Conservation (phyloP, 139 green algal species). For the Tetratostichococcus sp. region DNA sequence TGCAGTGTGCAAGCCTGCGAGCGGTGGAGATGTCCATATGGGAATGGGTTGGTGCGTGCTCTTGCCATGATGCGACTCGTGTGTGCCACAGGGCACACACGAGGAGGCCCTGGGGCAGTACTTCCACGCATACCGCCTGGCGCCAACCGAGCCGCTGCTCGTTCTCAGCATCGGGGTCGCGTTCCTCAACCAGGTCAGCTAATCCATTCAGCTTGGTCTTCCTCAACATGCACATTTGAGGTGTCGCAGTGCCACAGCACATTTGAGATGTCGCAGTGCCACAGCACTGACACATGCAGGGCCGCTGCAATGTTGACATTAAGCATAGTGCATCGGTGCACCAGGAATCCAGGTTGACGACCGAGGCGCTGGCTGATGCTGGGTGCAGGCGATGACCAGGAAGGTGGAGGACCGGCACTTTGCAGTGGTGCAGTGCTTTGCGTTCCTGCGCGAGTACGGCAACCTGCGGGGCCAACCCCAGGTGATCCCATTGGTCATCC, state of each 20-base stretch:
- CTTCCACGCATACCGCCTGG: slow-evolving; percentile 57
- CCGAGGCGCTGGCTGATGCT: slow-evolving; percentile 52
- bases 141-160: slow-evolving; percentile 45
- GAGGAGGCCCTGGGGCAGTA: slow-evolving; percentile 54
- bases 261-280: too few species aligned
- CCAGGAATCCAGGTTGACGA: slow-evolving; percentile 22
- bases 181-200: slow-evolving; percentile 20
- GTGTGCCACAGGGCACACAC: slow-evolving; percentile 27
- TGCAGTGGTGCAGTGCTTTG: slow-evolving; percentile 67
- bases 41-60: too few species aligned
- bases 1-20: too few species aligned
- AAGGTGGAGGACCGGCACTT: slow-evolving; percentile 46
- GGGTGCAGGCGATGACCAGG: slow-evolving; percentile 27
- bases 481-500: background rate
- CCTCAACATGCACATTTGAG: too few species aligned
- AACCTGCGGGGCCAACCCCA: slow-evolving; percentile 5
- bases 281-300: too few species aligned
- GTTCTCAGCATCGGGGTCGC: slow-evolving; percentile 56
- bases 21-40: too few species aligned
- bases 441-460: slow-evolving; percentile 63
- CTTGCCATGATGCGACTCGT: slow-evolving; percentile 1
- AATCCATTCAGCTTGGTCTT: too few species aligned
- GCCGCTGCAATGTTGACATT: too few species aligned
- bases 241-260: too few species aligned
- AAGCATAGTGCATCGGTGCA: too few species aligned